A percentile compares a stretch with the other conserved stretches of the same genome.
Evolutionary conservation across 371 early-diverging fungal species (phyloP).

Genomic region (Funneliformis caledonium): DNA sequence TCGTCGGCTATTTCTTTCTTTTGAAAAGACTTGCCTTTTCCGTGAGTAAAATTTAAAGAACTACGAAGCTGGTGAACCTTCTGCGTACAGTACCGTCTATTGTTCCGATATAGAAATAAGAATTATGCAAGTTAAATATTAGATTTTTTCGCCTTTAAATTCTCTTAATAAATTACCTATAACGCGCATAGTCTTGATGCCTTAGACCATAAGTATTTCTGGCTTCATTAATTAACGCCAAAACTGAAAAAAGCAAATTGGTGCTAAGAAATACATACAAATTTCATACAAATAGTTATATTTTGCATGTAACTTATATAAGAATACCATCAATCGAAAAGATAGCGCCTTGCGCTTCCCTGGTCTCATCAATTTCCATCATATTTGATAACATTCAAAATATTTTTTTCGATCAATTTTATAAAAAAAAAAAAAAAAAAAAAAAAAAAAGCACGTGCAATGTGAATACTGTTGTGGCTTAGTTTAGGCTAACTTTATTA

Average conservation of each 20-base stretch:
- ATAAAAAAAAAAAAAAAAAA: no score
- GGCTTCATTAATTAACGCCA: conserved; percentile 65
- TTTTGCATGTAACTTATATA: background rate
- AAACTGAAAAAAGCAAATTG: conserved; percentile 46
- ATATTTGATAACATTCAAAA: no score
- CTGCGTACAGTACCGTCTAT: conserved; percentile 70
- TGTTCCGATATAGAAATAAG: background rate
- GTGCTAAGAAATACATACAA: background rate
- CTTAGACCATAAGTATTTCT: conserved; percentile 83
- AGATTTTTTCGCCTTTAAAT: background rate
- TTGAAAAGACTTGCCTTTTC: conserved; percentile 57
- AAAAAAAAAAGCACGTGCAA: no score
- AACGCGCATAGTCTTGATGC: conserved; percentile 82
- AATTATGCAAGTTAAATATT: conserved; percentile 12
- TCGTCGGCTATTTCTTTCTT: conserved; percentile 56
- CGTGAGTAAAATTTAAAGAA: conserved; percentile 60
- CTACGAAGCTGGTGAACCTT: conserved; percentile 71
- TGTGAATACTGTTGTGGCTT: no score
- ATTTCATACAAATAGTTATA: background rate
- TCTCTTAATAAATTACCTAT: conserved; percentile 54
- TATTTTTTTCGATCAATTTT: no score
- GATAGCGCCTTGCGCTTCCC: background rate
- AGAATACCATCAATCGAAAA: conserved; percentile 36
- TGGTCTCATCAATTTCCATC: background rate
- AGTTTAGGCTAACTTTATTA: no score